Percentiles rank a stretch among this genome's conserved stretches.
phyloP scores from a whole-genome alignment of 140 eudicot genomes.

The Eryngium alpinum region DNA sequence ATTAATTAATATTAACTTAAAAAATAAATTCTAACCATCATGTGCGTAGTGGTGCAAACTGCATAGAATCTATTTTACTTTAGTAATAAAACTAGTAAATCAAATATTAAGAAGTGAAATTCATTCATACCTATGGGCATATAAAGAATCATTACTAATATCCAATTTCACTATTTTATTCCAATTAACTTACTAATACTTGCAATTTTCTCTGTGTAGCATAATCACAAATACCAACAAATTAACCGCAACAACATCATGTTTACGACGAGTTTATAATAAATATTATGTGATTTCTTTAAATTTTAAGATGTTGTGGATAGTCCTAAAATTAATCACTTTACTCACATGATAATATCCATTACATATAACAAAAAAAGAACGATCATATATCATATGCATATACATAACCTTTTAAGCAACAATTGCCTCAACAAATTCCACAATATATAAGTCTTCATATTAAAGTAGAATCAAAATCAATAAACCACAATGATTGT shows the following conservation, averaged over 20 bases:
- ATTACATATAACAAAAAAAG: too few species aligned
- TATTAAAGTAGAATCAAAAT: too few species aligned
- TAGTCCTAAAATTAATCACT: background rate
- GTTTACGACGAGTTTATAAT: background rate
- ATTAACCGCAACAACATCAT: background rate
- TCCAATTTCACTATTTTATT: background rate
- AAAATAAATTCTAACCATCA: background rate
- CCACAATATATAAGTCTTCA: too few species aligned
- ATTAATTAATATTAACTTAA: background rate
- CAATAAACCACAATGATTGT: too few species aligned
- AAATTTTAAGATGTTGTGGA: background rate
- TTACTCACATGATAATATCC: too few species aligned
- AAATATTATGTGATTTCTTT: background rate
- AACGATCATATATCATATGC: too few species aligned
- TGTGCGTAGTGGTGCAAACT: conserved; percentile 1
- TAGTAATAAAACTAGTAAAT: background rate
- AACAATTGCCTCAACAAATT: too few species aligned
- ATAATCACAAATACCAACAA: background rate
- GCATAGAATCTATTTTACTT: background rate
- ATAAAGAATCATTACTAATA: background rate
- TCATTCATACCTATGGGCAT: background rate
- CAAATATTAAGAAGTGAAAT: background rate
- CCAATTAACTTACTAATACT: background rate
- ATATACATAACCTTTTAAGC: too few species aligned
- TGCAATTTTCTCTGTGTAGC: background rate